phyloP scores from a whole-genome alignment of 2,329 filamentous ascomycete genomes.

The Biscogniauxia sp. region DNA sequence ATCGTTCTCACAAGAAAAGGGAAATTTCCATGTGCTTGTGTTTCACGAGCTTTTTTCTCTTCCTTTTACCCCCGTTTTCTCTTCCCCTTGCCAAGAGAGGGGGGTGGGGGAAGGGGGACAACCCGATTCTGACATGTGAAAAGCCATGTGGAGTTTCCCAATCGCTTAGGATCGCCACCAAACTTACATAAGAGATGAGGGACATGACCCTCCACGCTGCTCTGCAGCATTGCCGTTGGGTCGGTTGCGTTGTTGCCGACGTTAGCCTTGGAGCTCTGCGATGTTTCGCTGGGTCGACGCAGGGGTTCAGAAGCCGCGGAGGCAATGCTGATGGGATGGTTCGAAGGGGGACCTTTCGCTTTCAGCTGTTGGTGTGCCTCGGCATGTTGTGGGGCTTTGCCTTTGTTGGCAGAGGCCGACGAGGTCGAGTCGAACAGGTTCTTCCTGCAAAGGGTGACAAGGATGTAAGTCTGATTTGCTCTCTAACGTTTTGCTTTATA shows the following conservation, averaged over 20 bases:
- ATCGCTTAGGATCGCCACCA: conserved; percentile 7
- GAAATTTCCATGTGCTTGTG: conserved; percentile 1
- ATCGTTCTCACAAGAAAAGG: background rate
- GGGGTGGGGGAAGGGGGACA: conserved; percentile 2
- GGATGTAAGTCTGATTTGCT: conserved; percentile 25
- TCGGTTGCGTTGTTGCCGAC: conserved; percentile 24
- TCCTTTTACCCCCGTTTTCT: background rate
- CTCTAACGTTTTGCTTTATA: conserved; percentile 3
- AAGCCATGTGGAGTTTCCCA: conserved; percentile 15
- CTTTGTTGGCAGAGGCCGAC: conserved; percentile 15
- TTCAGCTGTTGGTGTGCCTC: conserved; percentile 39
- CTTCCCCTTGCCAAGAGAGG: background rate
- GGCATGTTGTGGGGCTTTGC: conserved; percentile 33
- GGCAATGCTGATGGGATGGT: conserved; percentile 36
- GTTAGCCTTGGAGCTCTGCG: conserved; percentile 19
- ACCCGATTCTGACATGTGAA: conserved; percentile 27
- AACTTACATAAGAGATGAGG: conserved; percentile 50
- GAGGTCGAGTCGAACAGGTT: conserved; percentile 30
- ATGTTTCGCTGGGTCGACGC: conserved; percentile 25
- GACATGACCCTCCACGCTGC: conserved; percentile 41
- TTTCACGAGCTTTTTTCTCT: conserved; percentile 13
- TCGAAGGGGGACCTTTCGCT: conserved; percentile 32
- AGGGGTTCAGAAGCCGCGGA: conserved; percentile 29
- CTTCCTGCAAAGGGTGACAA: conserved; percentile 28
- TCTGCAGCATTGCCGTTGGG: conserved; percentile 20